Evolutionary conservation across 345 rosid genomes (phyloP), one percentile per base, ranked within the genome.

Genomic region (Physaria fendleri): DNA sequence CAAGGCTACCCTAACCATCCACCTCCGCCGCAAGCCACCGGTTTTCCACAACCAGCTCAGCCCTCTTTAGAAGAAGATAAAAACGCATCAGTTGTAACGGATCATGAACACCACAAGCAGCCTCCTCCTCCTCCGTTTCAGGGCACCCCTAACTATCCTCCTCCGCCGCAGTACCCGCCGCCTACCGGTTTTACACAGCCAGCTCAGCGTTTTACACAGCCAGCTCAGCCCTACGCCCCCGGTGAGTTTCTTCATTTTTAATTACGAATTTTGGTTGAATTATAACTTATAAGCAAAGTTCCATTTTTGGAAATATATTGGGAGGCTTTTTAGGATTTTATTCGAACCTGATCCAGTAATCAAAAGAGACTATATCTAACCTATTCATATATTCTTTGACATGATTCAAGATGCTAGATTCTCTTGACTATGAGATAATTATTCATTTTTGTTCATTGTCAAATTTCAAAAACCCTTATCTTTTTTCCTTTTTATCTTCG

Each of bases 81-180:
- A n/a, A n/a, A n/a, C n/a, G n/a, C n/a, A n/a, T n/a, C n/a, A n/a
- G n/a, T n/a, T n/a, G n/a, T n/a, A n/a, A n/a, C n/a, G n/a, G n/a
- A n/a, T n/a, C n/a, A n/a, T n/a, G n/a, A n/a, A n/a, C n/a, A n/a
- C n/a, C n/a, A n/a, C n/a, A n/a, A n/a, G n/a, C n/a, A n/a, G n/a
- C n/a, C n/a, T n/a, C n/a, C n/a, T n/a, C n/a, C n/a, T n/a, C 57
- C 47, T 39, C 22, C 66, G 47, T 59, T 52, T 68, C 66, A 68
- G 60, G 67, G 73, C 0, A 62, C 53, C 47, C 27, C 67, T 16
- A 68, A 52, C 41, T 52, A 60, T 24, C 72, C 55, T 17, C 73
- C 73, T 52, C 66, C 66, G 5, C 57, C 48, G 27, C 59, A n/a
- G 17, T 14, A 48, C 9, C 60, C 41, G 2, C 67, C 66, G 8